Evolutionary conservation across 805 yeast genomes (phyloP).

Genomic region (Kregervanrija pseudodelftensis): DNA sequence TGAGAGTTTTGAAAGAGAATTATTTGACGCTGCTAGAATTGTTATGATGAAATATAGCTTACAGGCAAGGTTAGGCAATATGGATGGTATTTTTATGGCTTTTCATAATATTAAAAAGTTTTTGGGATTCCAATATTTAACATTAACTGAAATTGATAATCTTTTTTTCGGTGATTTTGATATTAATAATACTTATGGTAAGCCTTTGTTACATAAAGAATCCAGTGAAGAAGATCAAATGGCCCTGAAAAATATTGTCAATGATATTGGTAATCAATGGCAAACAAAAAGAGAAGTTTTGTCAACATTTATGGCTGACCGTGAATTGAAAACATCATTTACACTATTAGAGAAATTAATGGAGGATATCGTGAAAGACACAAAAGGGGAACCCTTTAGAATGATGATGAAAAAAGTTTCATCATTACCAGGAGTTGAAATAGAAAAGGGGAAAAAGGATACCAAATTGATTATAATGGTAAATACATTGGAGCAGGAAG

Average conservation of each 20-base stretch:
- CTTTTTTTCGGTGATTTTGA: constrained; percentile 40
- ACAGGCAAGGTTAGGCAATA: constrained; percentile 90
- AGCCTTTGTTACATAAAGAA: constrained; percentile 4
- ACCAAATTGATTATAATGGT: constrained; percentile 8
- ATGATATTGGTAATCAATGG: constrained; percentile 24
- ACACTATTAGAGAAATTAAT: constrained; percentile 43
- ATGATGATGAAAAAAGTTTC: constrained; percentile 19
- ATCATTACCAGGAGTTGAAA: constrained; percentile 4
- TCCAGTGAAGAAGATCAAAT: constrained; percentile 4
- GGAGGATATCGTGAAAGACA: constrained; percentile 27
- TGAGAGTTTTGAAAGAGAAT: constrained; percentile 82
- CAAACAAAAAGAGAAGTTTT: constrained; percentile 28
- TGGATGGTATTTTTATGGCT: constrained; percentile 95
- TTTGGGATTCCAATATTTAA: constrained; percentile 88
- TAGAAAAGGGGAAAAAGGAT: constrained; percentile 8
- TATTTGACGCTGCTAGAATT: constrained; percentile 64
- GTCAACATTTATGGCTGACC: constrained; percentile 51
- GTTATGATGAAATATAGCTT: constrained; percentile 78
- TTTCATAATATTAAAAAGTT: constrained; percentile 76
- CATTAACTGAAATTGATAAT: constrained; percentile 64
- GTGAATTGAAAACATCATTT: constrained; percentile 59
- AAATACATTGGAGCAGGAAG: constrained; percentile 6
- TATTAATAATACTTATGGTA: constrained; percentile 1
- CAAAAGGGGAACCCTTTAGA: constrained; percentile 31
- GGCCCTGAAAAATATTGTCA: constrained; percentile 14